Evolutionary conservation across 805 yeast species (phyloP).

Genomic region (Wickerhamomyces canadensis): DNA sequence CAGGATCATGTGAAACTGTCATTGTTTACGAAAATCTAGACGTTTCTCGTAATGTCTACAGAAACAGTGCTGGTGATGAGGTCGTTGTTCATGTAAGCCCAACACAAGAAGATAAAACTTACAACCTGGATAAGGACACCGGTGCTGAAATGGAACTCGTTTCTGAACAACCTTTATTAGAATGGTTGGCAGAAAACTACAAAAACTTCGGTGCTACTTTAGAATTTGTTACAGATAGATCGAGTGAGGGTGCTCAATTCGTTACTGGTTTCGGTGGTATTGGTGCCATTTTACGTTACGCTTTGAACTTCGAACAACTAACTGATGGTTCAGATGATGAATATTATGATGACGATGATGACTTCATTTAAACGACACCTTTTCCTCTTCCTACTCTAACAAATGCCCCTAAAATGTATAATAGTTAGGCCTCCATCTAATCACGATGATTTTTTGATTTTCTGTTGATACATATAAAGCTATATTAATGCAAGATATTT

Average conservation of each 20-base stretch:
- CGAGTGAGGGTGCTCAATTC: constrained; percentile 98
- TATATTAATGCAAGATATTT: too few species aligned
- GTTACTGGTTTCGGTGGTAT: constrained; percentile 98
- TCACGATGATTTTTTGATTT: too few species aligned
- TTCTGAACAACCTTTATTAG: constrained; percentile 1
- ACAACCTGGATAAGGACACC: constrained; percentile 54
- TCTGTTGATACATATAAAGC: too few species aligned
- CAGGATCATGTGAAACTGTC: constrained; percentile 91
- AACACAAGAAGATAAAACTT: constrained; percentile 65
- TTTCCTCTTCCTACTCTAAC: background rate
- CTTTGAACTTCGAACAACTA: constrained; percentile 94
- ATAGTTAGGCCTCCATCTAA: background rate
- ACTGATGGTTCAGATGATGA: constrained; percentile 89
- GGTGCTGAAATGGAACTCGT: constrained; percentile 2
- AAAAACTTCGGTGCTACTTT: constrained; percentile 89
- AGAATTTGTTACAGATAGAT: constrained; percentile 94
- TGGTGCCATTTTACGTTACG: constrained; percentile 94
- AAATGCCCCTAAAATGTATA: background rate
- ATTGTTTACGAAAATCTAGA: constrained; percentile 93
- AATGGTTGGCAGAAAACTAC: constrained; percentile 98
- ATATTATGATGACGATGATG: constrained; percentile 60
- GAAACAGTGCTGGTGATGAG: constrained; percentile 76
- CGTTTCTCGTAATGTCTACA: constrained; percentile 74
- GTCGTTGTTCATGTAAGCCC: constrained; percentile 71
- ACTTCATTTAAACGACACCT: constrained; percentile 18